Base-by-base conservation (phyloP, 2,329 filamentous ascomycete genomes). In the Pseudocercospora cruenta region DNA sequence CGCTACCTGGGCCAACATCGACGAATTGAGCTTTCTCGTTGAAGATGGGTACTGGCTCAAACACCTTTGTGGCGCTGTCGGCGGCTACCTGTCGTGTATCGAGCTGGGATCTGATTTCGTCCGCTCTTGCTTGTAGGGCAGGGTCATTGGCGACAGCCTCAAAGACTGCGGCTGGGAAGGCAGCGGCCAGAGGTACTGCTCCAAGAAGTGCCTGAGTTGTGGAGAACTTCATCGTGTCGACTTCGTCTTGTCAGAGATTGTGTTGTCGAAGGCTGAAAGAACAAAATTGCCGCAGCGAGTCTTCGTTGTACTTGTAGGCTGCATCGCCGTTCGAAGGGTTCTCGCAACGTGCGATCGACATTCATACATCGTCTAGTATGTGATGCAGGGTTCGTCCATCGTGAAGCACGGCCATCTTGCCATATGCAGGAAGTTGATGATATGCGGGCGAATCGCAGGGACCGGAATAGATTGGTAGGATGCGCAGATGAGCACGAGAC, bases 1-100 rank as follows among this genome's bases (percentile, higher is more conserved):
- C 63, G 24, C 73, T 73, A 39, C 66, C 69, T 12, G 63, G 65
- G 36, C 62, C 66, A 21, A 76, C 71, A 43, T 72, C 64, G 60
- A 73, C 65, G 49, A 70, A 70, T 54, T 77, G 75, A 6, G 68
- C 47, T 5, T 64, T 64, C 6, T 69, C 70, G 63, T 77, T 67
- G 59, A 77, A 77, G 1, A 57, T 68, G 4, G 73, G 72, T 5
- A 68, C 47, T 12, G 69, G 43, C 64, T 72, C 70, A 39, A 72
- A 72, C 19, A 72, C 5, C 16, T 63, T 60, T 19, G 63, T 64
- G 10, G 70, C 69, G n/a, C 58, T 39, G 45, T 62, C 70, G 12
- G 51, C 51, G 10, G 22, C 26, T 9, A 55, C 26, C 8, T 55
- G 51, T 55, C 51, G 51, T 55, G 24, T 55, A 3, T 55, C 51